Evolutionary conservation across 2,329 filamentous ascomycete genomes (phyloP), one percentile per base, ranked within the genome.

Genomic region (Bipolaris cookei): DNA sequence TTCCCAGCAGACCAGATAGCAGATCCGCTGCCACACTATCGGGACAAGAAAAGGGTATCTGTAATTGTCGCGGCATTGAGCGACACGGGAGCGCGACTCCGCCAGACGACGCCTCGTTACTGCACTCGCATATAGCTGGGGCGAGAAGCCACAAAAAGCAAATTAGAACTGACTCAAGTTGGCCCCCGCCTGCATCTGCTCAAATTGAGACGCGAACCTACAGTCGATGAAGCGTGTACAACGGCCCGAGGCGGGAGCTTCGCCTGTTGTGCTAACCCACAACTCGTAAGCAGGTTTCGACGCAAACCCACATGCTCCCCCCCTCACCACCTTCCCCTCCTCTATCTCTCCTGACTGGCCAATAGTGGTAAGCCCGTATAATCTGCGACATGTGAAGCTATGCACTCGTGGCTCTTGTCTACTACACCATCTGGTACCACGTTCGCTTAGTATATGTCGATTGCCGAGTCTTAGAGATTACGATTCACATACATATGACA

Each of bases 231-330:
- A 47, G 44, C 32, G 32, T 32, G 44, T 37, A 38, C 38, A 51
- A 51, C 48, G 48, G 48, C 48, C 48, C 48, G 48, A 25, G 14
- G 30, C 48, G 48, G 38, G 18, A 34, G 20, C 6, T 16, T 43
- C 18, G 38, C 35, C 28, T 34, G 25, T 14, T 7, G n/a, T 35
- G 14, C 32, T 16, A 47, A 21, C 44, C 28, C 11, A 23, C n/a
- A n/a, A n/a, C 16, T 30, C 28, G 10, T 30, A 30, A 30, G 28
- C 10, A 16, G 18, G 32, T 14, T 20, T 45, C 11, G 43, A 3
- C 10, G 28, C 43, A 21, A 45, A 42, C 8, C 14, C 21, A 23
- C 20, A 42, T 42, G 39, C 28, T 30, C 28, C 28, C 28, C 10
- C 28, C 28, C 28, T 30, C 28, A 30, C 28, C 28, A 30, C 28